phyloP scores from a whole-genome alignment of 805 yeast genomes.

The Candida cerambycidarum region DNA sequence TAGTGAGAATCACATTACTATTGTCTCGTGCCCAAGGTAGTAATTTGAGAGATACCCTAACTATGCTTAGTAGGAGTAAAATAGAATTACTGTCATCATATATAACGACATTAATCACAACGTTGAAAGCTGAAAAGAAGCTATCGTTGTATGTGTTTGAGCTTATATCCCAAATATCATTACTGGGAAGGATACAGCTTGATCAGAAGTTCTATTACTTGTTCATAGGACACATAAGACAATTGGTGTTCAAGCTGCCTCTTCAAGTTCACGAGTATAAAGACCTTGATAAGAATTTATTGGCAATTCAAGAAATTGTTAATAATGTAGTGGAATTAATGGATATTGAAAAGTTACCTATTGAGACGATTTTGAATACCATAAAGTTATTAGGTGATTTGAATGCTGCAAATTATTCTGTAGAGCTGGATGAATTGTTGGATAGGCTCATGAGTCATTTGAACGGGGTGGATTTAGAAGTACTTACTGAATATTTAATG shows the following conservation, averaged over 20 bases:
- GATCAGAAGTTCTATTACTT: conserved; percentile 21
- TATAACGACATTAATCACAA: conserved; percentile 8
- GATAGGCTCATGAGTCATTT: conserved; percentile 1
- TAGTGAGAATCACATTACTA: conserved; percentile 28
- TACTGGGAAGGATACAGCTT: conserved; percentile 8
- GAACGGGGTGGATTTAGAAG: neutral
- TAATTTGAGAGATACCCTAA: conserved; percentile 5
- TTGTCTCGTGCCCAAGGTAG: conserved; percentile 19
- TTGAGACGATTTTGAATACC: conserved; percentile 3
- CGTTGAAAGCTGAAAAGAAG: conserved; percentile 2
- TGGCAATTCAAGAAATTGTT: conserved; percentile 9
- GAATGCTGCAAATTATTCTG: conserved; percentile 1
- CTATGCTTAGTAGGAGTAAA: conserved; percentile 11
- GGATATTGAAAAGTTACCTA: neutral
- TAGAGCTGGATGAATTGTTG: neutral
- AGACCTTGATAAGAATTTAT: conserved; percentile 26
- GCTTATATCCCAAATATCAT: conserved; percentile 1
- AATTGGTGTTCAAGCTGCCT: conserved; percentile 23
- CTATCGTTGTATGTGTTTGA: neutral
- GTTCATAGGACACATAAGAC: conserved; percentile 28
- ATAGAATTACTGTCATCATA: conserved; percentile 8
- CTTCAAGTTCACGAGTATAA: conserved; percentile 39
- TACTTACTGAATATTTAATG: conserved; percentile 3
- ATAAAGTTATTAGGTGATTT: conserved; percentile 6
- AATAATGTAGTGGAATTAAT: neutral